Evolutionary conservation across 306 rosid species (phyloP).

Genomic region (Datisca glomerata): DNA sequence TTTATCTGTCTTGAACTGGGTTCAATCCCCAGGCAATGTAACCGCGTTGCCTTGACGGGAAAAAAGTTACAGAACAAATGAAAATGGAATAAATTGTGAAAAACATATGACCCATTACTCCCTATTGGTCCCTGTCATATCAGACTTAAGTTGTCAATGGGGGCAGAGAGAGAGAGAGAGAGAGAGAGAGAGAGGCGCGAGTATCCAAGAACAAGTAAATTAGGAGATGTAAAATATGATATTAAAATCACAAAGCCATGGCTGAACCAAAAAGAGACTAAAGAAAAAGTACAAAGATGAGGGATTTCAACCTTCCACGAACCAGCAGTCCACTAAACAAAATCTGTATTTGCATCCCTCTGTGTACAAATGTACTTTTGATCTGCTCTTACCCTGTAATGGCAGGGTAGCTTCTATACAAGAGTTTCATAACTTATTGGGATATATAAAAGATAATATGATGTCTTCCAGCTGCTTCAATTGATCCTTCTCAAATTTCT

Average conservation of each 20-base stretch:
- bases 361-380: slow-evolving; percentile 41
- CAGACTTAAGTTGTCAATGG: slow-evolving; percentile 1
- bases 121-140: background rate
- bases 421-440: slow-evolving; percentile 63
- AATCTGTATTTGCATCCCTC: slow-evolving; percentile 38
- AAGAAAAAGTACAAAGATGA: slow-evolving; percentile 16
- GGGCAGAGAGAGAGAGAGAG: background rate
- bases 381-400: slow-evolving; percentile 61
- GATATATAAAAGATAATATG: slow-evolving; percentile 33
- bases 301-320: slow-evolving; percentile 29
- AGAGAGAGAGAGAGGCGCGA: too few species aligned
- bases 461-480: slow-evolving; percentile 26
- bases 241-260: slow-evolving; percentile 17
- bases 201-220: too few species aligned
- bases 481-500: slow-evolving; percentile 24
- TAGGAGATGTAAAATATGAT: slow-evolving; percentile 16
- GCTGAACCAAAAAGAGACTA: slow-evolving; percentile 11
- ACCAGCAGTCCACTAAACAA: slow-evolving; percentile 35
- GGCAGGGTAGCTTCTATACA: slow-evolving; percentile 92
- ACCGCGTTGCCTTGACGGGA: too few species aligned
- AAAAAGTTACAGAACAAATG: too few species aligned
- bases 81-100: background rate
- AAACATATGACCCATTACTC: too few species aligned
- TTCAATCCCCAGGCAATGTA: too few species aligned
- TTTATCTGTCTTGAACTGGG: too few species aligned